Conservation (phyloP, 108 stramenopile species). For the Epithemia pelagica region DNA sequence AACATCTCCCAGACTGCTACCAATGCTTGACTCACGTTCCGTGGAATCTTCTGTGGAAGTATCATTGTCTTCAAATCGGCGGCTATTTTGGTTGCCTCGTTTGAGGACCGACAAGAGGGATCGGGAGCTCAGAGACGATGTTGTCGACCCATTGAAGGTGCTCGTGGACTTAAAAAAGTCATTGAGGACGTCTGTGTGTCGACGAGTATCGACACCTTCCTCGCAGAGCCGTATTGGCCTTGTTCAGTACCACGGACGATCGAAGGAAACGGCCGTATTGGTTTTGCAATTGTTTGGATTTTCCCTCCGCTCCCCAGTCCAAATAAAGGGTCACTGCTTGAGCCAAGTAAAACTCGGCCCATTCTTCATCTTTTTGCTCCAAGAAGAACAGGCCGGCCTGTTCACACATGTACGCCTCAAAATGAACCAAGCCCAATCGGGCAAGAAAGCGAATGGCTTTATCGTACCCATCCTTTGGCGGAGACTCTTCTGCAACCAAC, state of each 20-base stretch:
- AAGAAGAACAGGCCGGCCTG: conserved; percentile 23
- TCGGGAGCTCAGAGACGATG: not conserved
- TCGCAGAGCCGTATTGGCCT: conserved; percentile 10
- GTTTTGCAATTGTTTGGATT: conserved; percentile 9
- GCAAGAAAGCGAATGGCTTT: conserved; percentile 20
- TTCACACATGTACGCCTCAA: conserved; percentile 30
- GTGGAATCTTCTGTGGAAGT: not conserved
- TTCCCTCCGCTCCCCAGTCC: conserved; percentile 44
- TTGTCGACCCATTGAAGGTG: not conserved
- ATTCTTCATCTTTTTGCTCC: conserved; percentile 14
- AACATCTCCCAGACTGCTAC: too few relatives aligned
- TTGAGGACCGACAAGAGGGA: not conserved
- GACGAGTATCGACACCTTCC: conserved; percentile 23
- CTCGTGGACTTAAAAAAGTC: too few relatives aligned
- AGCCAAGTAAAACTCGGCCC: conserved; percentile 23
- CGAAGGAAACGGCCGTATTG: conserved; percentile 5
- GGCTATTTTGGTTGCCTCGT: not conserved
- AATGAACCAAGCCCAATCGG: conserved; percentile 24
- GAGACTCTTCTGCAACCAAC: conserved; percentile 23
- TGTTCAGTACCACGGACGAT: conserved; percentile 8
- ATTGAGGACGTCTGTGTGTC: conserved; percentile 7
- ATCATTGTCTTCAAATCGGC: not conserved
- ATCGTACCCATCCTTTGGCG: conserved; percentile 24
- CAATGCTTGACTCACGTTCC: not conserved
- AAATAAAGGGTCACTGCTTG: conserved; percentile 25